Percentiles rank a stretch among this genome's conserved stretches.
These are phyloP conservation scores for Cryptosporidium bovis DNA, from an alignment of 169 alveolate genomes.

Conservation along the genomic window DNA sequence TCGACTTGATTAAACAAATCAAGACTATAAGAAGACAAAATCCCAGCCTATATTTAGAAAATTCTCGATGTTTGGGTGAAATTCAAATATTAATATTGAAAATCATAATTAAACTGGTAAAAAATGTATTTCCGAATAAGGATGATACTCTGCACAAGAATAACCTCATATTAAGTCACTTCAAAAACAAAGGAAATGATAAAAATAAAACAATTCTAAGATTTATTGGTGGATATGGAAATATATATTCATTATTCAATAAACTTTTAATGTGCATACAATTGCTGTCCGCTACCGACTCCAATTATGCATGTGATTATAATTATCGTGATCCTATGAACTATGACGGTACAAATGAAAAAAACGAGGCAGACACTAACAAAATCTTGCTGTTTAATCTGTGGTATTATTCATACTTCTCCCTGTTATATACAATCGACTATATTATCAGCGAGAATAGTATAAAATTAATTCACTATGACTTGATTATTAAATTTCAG, in stretches of 20 bases:
- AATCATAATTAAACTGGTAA: background rate
- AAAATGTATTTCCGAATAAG: constrained; percentile 1
- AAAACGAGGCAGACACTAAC: background rate
- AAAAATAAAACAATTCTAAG: constrained; percentile 18
- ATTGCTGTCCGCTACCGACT: background rate
- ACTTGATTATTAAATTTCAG: background rate
- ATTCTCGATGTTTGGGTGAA: background rate
- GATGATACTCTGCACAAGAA: background rate
- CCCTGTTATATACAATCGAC: background rate
- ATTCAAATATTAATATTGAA: background rate
- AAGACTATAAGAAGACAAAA: background rate
- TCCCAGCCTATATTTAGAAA: background rate
- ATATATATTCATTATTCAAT: constrained; percentile 12
- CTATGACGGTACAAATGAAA: background rate
- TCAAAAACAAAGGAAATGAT: background rate
- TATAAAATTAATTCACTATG: background rate
- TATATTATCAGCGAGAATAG: constrained; percentile 14
- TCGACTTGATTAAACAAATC: constrained; percentile 15
- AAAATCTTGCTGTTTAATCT: background rate
- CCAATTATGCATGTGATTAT: background rate
- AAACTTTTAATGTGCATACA: constrained; percentile 20
- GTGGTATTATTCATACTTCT: constrained; percentile 27
- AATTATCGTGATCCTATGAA: background rate
- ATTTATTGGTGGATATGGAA: constrained; percentile 51
- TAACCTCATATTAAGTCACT: background rate